Evolutionary conservation across 2,329 filamentous ascomycete species (phyloP).

Genomic region (Tricladium varicosporioides): DNA sequence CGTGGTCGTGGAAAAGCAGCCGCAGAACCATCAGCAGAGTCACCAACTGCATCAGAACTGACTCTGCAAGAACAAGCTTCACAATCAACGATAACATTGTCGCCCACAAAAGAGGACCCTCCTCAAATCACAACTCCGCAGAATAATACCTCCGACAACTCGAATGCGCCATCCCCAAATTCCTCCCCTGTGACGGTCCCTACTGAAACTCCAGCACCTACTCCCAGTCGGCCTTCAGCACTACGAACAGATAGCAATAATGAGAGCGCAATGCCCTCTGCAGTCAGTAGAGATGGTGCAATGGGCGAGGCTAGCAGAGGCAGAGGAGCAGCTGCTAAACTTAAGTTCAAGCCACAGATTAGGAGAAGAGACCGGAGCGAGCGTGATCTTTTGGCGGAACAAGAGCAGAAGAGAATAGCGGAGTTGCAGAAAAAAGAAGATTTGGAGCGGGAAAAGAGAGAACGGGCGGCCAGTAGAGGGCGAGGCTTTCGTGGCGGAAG

Average conservation of each 20-base stretch:
- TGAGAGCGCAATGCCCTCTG: background rate
- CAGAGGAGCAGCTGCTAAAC: slow-evolving; percentile 11
- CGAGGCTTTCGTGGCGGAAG: slow-evolving; percentile 23
- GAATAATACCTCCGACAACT: slow-evolving; percentile 13
- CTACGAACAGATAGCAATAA: slow-evolving; percentile 1
- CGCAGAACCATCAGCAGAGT: background rate
- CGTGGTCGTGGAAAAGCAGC: slow-evolving; percentile 25
- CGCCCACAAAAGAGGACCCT: background rate
- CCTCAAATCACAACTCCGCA: slow-evolving; percentile 13
- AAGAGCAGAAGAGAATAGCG: slow-evolving; percentile 16
- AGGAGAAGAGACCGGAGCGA: slow-evolving; percentile 28
- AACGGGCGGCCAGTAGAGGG: slow-evolving; percentile 8
- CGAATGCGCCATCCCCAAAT: slow-evolving; percentile 25
- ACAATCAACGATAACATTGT: slow-evolving; percentile 9
- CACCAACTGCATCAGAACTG: slow-evolving; percentile 5
- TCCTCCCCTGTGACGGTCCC: slow-evolving; percentile 29
- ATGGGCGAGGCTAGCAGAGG: slow-evolving; percentile 1
- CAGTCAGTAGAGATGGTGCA: slow-evolving; percentile 14
- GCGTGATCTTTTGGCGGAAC: slow-evolving; percentile 25
- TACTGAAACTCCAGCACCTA: slow-evolving; percentile 32
- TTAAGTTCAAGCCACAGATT: slow-evolving; percentile 35
- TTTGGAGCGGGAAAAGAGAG: slow-evolving; percentile 15
- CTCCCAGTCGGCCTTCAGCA: slow-evolving; percentile 20
- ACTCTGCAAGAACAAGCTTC: slow-evolving; percentile 3
- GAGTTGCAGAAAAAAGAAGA: slow-evolving; percentile 3